Evolutionary conservation across 2,329 filamentous ascomycete species (phyloP), one percentile per base, ranked within the genome.

Genomic region (Colletotrichum australisinense): DNA sequence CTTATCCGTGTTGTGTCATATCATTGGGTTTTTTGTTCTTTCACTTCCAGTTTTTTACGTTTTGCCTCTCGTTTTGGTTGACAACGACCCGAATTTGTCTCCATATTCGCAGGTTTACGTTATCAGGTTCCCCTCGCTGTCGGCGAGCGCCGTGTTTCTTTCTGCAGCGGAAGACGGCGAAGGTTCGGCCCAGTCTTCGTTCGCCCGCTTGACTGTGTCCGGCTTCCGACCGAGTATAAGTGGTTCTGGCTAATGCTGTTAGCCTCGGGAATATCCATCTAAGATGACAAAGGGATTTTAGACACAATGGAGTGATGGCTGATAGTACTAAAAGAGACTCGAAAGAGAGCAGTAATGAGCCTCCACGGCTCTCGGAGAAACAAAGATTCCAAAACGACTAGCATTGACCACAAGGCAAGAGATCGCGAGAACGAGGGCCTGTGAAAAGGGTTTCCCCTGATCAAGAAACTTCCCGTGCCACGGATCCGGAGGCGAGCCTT

Each of bases 71-170:
- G 57, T 38, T 53, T 52, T 68, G 57, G 38, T 22, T 22, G 49
- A 68, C 22, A 28, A 57, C 19, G 35, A 30, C 16, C 42, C 58
- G 19, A 35, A 26, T 26, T n/a, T 49, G 58, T 57, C 66, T 55
- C 67, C 67, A 30, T 9, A 65, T 69, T 60, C 9, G 30, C n/a
- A 35, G 58, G 66, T 55, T 70, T 70, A 73, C 66, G 65, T 70
- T 59, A 73, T 73, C 66, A 46, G 19, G 5, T 42, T 30, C 63
- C 42, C 26, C 32, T 32, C 56, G 28, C 35, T 19, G 46, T 70
- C 67, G 70, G 70, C 70, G 67, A 73, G 26, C 60, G 66, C 70
- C 70, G 66, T 57, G 32, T 52, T 35, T 56, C 6, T 42, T n/a
- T 46, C 26, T 60, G 38, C 24, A 28, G 38, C 67, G 67, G 70